Evolutionary conservation across 2,329 filamentous ascomycete genomes (phyloP).

Genomic region (Alternaria dauci): DNA sequence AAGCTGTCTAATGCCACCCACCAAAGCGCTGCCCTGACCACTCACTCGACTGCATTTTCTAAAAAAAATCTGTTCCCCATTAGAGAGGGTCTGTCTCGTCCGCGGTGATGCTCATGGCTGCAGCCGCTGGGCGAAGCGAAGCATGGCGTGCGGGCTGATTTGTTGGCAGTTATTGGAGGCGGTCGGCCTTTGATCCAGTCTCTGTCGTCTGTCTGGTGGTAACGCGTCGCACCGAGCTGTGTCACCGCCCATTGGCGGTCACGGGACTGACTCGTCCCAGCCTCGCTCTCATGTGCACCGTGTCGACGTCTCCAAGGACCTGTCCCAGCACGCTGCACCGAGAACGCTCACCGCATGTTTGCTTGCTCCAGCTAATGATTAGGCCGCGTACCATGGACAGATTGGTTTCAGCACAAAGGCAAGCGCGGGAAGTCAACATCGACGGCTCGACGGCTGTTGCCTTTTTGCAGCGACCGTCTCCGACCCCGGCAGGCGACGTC

Average conservation of each 20-base stretch:
- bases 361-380: slow-evolving; percentile 26
- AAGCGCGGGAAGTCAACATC: slow-evolving; percentile 42
- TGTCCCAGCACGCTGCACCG: slow-evolving; percentile 6
- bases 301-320: slow-evolving; percentile 4
- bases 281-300: neutral
- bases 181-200: slow-evolving; percentile 14
- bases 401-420: slow-evolving; percentile 45
- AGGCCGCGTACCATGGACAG: slow-evolving; percentile 33
- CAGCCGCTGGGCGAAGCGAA: slow-evolving; percentile 33
- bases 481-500: slow-evolving; percentile 40
- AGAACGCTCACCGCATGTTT: slow-evolving; percentile 35
- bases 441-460: slow-evolving; percentile 38
- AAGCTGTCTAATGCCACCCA: slow-evolving; percentile 37
- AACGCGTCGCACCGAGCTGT: slow-evolving; percentile 2
- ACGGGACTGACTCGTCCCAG: slow-evolving; percentile 26
- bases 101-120: slow-evolving; percentile 28
- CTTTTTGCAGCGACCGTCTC: slow-evolving; percentile 44
- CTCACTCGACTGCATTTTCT: slow-evolving; percentile 21
- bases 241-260: slow-evolving; percentile 9
- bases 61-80: slow-evolving; percentile 20
- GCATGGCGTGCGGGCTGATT: slow-evolving; percentile 23
- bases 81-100: slow-evolving; percentile 23
- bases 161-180: slow-evolving; percentile 27
- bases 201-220: slow-evolving; percentile 13
- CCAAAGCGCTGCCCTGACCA: slow-evolving; percentile 26